Percentiles rank a stretch among this genome's conserved stretches.
Evolutionary conservation across 1,284 basidiomycete species (phyloP).

Genomic region (Leccinum fallax): DNA sequence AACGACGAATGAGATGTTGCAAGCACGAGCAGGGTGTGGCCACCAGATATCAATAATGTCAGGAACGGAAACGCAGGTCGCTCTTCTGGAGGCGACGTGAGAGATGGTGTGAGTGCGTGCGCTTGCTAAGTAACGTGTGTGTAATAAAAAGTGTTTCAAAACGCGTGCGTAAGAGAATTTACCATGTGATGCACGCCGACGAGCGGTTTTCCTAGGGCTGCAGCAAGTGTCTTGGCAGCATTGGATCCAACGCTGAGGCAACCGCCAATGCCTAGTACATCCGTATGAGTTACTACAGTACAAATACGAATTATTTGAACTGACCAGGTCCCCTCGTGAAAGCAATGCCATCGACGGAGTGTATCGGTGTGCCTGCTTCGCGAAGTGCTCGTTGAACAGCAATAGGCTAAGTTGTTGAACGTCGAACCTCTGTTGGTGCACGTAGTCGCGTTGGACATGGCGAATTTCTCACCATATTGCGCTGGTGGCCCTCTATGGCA

Average conservation of each 20-base stretch:
- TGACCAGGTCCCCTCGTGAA: conserved; percentile 88
- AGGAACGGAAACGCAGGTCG: conserved; percentile 82
- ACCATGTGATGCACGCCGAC: conserved; percentile 97
- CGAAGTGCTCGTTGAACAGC: conserved; percentile 71
- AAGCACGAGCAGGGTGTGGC: conserved; percentile 87
- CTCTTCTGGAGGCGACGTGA: conserved; percentile 57
- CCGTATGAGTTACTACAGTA: not conserved
- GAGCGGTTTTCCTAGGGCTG: conserved; percentile 74
- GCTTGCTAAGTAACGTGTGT: conserved; percentile 69
- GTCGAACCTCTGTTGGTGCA: not conserved
- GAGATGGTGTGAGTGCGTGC: conserved; percentile 83
- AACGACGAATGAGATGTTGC: conserved; percentile 63
- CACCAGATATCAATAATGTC: conserved; percentile 85
- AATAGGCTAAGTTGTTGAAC: conserved; percentile 55
- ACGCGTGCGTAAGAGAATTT: conserved; percentile 17
- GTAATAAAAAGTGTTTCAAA: not conserved
- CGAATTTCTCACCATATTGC: conserved; percentile 52
- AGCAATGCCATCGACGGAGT: conserved; percentile 82
- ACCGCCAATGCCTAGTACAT: conserved; percentile 65
- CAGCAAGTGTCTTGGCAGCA: conserved; percentile 81
- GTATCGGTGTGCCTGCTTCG: conserved; percentile 59
- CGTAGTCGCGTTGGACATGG: not conserved
- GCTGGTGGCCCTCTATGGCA: conserved; percentile 76
- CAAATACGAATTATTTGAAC: not conserved
- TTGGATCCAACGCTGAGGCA: conserved; percentile 79